These are phyloP conservation scores for Fragaria nilgerrensis DNA, from an alignment of 306 rosid species.

Conservation along the genomic window DNA sequence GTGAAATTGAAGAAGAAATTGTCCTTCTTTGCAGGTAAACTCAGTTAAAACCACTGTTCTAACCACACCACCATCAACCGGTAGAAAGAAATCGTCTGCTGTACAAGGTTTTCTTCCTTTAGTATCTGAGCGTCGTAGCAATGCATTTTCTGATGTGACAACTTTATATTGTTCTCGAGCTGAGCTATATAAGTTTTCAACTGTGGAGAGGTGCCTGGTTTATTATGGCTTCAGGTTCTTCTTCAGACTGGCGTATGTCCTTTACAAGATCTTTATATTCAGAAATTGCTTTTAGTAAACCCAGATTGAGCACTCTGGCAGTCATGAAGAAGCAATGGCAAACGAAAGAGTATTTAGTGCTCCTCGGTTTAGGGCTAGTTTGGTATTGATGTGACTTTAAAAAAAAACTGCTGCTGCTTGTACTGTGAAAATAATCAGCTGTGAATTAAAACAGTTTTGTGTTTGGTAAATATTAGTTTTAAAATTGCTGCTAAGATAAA, in stretches of 20 bases:
- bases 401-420: too few relatives aligned
- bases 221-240: constrained; percentile 63
- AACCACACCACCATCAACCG: constrained; percentile 89
- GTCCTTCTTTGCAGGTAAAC: constrained; percentile 63
- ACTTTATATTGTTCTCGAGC: constrained; percentile 77
- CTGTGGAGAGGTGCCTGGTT: constrained; percentile 59
- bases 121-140: constrained; percentile 91
- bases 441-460: too few relatives aligned
- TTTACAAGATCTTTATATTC: constrained; percentile 86
- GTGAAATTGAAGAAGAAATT: constrained; percentile 65
- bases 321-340: constrained; percentile 99
- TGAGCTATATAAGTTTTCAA: constrained; percentile 54
- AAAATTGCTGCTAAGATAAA: too few relatives aligned
- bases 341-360: constrained; percentile 63
- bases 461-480: too few relatives aligned
- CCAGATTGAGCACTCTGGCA: constrained; percentile 90
- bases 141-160: constrained; percentile 67
- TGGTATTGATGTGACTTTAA: too few relatives aligned
- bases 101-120: constrained; percentile 73
- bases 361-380: too few relatives aligned
- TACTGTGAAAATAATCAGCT: too few relatives aligned
- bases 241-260: constrained; percentile 82
- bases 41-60: not conserved
- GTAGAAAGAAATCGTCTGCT: constrained; percentile 72
- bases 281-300: constrained; percentile 87